A percentile compares a stretch with the other conserved stretches of the same genome.
phyloP scores from a whole-genome alignment of 192 early-diverging fungal genomes.

The Dimargaris cristalligena region DNA sequence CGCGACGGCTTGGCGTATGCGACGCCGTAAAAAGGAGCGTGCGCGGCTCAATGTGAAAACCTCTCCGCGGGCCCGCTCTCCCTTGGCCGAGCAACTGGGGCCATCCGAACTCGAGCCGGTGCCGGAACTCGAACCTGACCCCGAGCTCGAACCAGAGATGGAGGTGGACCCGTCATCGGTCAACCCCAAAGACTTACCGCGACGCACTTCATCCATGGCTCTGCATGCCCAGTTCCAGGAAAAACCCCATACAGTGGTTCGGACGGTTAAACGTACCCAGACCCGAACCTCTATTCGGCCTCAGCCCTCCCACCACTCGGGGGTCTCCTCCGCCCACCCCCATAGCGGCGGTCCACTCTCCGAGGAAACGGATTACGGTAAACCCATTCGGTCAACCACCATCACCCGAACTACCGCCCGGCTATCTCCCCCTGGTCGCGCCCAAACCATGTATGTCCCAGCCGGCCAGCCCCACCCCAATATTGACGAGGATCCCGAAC shows the following conservation, averaged over 20 bases:
- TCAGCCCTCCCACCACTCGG: background rate
- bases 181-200: too few species aligned
- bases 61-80: too few species aligned
- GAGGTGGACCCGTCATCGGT: too few species aligned
- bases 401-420: background rate
- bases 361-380: background rate
- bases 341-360: background rate
- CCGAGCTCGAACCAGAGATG: too few species aligned
- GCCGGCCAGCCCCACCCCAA: background rate
- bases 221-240: background rate
- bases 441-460: background rate
- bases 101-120: too few species aligned
- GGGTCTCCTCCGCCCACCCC: background rate
- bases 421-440: background rate
- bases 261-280: background rate
- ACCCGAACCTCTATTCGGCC: background rate
- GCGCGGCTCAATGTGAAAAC: background rate
- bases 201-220: too few species aligned
- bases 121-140: too few species aligned
- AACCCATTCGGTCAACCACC: background rate
- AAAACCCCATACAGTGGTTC: background rate
- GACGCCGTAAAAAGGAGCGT: conserved; percentile 5
- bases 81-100: too few species aligned
- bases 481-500: background rate
- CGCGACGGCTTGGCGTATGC: background rate